Evolutionary conservation across 2,329 filamentous ascomycete species (phyloP).

Genomic region (Scortechinia acanthostroma): DNA sequence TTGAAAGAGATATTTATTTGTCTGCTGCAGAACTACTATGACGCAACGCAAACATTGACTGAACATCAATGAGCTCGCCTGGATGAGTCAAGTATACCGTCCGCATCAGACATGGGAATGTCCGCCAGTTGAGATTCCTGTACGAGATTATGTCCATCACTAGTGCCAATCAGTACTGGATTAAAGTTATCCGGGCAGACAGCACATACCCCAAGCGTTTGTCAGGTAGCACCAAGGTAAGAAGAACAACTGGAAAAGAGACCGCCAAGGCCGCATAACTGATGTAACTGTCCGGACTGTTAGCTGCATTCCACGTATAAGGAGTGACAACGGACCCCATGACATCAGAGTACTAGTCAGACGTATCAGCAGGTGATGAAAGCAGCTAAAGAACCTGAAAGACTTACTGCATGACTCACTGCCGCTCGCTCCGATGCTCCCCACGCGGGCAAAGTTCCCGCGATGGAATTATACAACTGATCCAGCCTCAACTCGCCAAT

Average conservation of each 20-base stretch:
- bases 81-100: too few relatives aligned
- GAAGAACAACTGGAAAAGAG: conserved; percentile 9
- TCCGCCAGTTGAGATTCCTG: too few relatives aligned
- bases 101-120: too few relatives aligned
- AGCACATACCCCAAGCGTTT: conserved; percentile 8
- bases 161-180: conserved; percentile 5
- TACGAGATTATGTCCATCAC: conserved; percentile 9
- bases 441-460: conserved; percentile 25
- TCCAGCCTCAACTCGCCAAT: conserved; percentile 20
- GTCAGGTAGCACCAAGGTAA: conserved; percentile 12
- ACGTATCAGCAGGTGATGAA: conserved; percentile 2
- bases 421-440: conserved; percentile 28
- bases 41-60: too few relatives aligned
- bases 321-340: conserved; percentile 6
- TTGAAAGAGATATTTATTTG: too few relatives aligned
- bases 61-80: too few relatives aligned
- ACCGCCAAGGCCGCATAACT: conserved; percentile 14
- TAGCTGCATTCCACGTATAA: background rate
- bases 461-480: conserved; percentile 34
- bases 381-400: background rate
- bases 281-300: conserved; percentile 8
- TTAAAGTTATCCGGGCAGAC: background rate
- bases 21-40: too few relatives aligned
- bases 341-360: conserved; percentile 13
- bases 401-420: conserved; percentile 27